phyloP scores from a whole-genome alignment of 345 rosid genomes.

The Noccaea caerulescens region DNA sequence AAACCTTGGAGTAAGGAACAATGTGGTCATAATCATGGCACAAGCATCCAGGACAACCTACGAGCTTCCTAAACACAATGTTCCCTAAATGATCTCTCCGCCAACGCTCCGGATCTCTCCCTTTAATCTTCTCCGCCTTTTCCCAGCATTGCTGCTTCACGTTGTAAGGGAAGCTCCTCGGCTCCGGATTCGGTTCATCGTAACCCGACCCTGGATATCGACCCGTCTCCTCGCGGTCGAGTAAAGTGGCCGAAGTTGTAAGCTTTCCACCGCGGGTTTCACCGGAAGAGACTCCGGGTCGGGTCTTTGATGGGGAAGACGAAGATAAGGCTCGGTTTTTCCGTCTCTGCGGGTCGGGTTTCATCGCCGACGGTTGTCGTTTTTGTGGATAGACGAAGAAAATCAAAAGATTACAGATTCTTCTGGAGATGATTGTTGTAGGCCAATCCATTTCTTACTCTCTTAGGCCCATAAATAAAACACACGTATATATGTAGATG shows the following conservation, averaged over 20 bases:
- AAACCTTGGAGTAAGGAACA: slow-evolving; percentile 90
- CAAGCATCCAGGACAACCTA: slow-evolving; percentile 94
- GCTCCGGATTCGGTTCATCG: slow-evolving; percentile 57
- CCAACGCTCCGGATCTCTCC: slow-evolving; percentile 90
- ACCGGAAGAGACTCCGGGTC: slow-evolving; percentile 36
- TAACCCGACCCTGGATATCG: slow-evolving; percentile 48
- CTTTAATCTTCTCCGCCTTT: slow-evolving; percentile 85
- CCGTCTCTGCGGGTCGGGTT: slow-evolving; percentile 44
- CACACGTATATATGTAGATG: not conserved
- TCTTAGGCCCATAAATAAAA: slow-evolving; percentile 32
- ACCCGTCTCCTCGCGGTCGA: slow-evolving; percentile 51
- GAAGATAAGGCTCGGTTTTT: slow-evolving; percentile 46
- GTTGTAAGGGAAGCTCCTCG: slow-evolving; percentile 79
- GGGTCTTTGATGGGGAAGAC: slow-evolving; percentile 49
- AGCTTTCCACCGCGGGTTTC: slow-evolving; percentile 45
- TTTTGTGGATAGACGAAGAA: not conserved
- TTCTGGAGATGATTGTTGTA: slow-evolving; percentile 32
- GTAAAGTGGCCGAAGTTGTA: slow-evolving; percentile 53
- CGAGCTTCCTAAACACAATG: slow-evolving; percentile 84
- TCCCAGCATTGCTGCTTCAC: slow-evolving; percentile 99
- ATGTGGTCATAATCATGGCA: slow-evolving; percentile 98
- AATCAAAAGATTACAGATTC: slow-evolving; percentile 42
- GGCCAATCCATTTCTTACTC: slow-evolving; percentile 38
- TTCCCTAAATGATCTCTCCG: slow-evolving; percentile 82
- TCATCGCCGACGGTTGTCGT: slow-evolving; percentile 45